phyloP scores from a whole-genome alignment of 345 rosid species.

The Syzygium aromaticum region DNA sequence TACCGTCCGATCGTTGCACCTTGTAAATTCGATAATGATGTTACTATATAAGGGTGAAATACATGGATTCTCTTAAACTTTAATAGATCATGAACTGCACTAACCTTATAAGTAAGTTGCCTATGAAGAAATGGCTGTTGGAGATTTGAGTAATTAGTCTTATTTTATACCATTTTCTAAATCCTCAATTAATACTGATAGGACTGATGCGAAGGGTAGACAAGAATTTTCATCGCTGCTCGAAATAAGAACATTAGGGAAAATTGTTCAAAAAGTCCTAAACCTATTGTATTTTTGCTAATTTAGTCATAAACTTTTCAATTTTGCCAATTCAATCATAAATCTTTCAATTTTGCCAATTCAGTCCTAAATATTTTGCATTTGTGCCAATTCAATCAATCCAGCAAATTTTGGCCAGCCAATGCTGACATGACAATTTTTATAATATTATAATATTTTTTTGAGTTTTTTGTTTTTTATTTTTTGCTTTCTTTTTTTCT shows the following conservation, averaged over 20 bases:
- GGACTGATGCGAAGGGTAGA: background rate
- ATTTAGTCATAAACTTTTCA: too few species aligned
- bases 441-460: too few species aligned
- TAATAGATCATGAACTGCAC: background rate
- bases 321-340: too few species aligned
- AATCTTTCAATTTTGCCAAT: too few species aligned
- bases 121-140: background rate
- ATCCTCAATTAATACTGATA: background rate
- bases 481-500: too few species aligned
- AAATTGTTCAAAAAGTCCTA: too few species aligned
- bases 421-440: too few species aligned
- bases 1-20: accelerated
- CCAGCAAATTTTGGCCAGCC: too few species aligned
- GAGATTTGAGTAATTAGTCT: background rate
- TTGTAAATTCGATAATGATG: background rate
- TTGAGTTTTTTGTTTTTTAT: too few species aligned
- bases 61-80: background rate
- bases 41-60: background rate
- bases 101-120: background rate
- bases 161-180: background rate
- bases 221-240: background rate
- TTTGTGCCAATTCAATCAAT: too few species aligned
- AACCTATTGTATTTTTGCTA: too few species aligned
- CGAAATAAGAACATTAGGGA: background rate
- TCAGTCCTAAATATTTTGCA: too few species aligned